Conservation (phyloP, 805 yeast species). For the Tetrapisispora fleetii region DNA sequence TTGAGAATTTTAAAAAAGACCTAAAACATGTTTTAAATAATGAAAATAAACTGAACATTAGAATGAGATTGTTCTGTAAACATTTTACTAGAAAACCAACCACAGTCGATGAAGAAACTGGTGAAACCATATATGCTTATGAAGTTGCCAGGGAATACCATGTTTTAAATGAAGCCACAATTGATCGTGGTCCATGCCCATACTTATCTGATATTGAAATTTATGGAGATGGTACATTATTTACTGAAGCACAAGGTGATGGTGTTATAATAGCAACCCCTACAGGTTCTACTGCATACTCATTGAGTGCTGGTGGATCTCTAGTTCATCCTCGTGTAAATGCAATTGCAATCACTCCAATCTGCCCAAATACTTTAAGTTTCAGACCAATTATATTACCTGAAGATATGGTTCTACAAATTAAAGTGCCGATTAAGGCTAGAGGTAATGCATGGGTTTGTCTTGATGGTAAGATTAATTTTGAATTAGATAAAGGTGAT, state of each 20-base stretch:
- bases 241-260: conserved; percentile 88
- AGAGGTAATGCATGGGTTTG: conserved; percentile 92
- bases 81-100: conserved; percentile 38
- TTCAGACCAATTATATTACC: conserved; percentile 87
- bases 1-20: conserved; percentile 56
- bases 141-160: conserved; percentile 46
- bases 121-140: conserved; percentile 30
- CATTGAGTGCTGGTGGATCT: conserved; percentile 89
- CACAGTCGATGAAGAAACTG: conserved; percentile 32
- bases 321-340: conserved; percentile 90
- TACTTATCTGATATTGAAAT: conserved; percentile 80
- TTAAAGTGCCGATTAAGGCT: conserved; percentile 71
- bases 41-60: conserved; percentile 66
- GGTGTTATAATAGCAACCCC: conserved; percentile 89
- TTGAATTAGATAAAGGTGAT: conserved; percentile 72
- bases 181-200: conserved; percentile 89
- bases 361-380: conserved; percentile 87
- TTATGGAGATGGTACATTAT: conserved; percentile 73
- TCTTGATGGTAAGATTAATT: conserved; percentile 83
- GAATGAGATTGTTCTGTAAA: conserved; percentile 81
- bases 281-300: conserved; percentile 92
- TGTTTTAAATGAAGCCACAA: conserved; percentile 77
- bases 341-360: conserved; percentile 85
- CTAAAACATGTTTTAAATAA: conserved; percentile 47
- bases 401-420: conserved; percentile 76